Evolutionary conservation across 331 rosid species (phyloP), one percentile per base, ranked within the genome.

Genomic region (Acacia pycnantha): DNA sequence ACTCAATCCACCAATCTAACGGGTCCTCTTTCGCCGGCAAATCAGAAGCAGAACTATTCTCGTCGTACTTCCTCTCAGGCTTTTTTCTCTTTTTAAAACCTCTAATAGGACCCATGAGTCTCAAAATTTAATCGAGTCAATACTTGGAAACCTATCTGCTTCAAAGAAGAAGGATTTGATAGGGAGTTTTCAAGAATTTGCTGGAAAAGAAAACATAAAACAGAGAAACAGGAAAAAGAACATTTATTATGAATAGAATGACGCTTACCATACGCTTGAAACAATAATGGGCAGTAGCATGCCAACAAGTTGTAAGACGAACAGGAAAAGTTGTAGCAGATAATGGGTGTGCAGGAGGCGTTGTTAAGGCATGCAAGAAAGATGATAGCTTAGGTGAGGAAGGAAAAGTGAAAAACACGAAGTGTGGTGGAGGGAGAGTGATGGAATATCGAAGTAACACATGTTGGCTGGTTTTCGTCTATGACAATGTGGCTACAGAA

Each of bases 1-100:
- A 88, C 78, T 90, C 94, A 84, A 80, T 90, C 98, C 95, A 90
- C 98, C 98, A 94, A 87, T 94, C 94, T 24, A 82, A 31, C 72
- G 86, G 82, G 19, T 88, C 90, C 58, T 88, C 92, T 83, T 84
- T 84, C 73, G 88, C 91, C 46, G 92, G 82, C 43, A 89, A 90
- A 85, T 88, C 92, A 83, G 93, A 88, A 86, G 82, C 92, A 83
- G 92, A 85, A 85, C 84, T 92, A 88, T 86, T 88, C 26, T 80
- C 87, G 37, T 90, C 91, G 83, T 79, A 74, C 87, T 84, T 88
- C 82, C 88, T 92, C 71, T 90, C 94, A 35, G 88, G 21, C 88
- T 89, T 92, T 81, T 80, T 94, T 83, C 92, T 89, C 88, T 85
- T 94, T 75, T 78, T 94, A 0, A 85, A 74, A 43, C 97, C 96